phyloP scores from a whole-genome alignment of 768 basidiomycete species.

The Phlebiopsis flavidoalba region DNA sequence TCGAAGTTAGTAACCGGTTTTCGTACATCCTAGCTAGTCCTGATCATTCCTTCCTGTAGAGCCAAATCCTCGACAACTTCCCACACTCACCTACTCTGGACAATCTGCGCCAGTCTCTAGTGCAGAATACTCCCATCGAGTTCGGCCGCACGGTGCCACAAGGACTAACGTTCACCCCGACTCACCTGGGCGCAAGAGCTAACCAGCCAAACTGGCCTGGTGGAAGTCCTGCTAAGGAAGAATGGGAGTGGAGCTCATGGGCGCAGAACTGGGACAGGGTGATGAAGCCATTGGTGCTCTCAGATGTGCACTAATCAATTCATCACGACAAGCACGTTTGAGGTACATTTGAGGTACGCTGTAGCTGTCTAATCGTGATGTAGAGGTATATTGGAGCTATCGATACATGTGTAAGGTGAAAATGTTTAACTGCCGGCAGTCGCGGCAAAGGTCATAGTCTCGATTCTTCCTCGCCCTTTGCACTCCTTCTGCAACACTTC shows the following conservation, averaged over 20 bases:
- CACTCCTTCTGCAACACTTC: constrained; percentile 89
- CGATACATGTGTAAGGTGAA: neutral
- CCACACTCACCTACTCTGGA: constrained; percentile 49
- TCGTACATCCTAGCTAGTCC: neutral
- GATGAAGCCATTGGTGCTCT: constrained; percentile 53
- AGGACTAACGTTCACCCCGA: neutral
- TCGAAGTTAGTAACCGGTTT: constrained; percentile 47
- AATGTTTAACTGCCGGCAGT: constrained; percentile 33
- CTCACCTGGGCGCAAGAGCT: neutral
- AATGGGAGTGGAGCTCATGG: constrained; percentile 73
- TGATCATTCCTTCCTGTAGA: constrained; percentile 31
- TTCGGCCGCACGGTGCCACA: neutral
- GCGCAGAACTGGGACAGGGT: constrained; percentile 77
- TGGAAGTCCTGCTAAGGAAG: constrained; percentile 14
- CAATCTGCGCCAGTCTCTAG: constrained; percentile 48
- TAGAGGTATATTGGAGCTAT: neutral
- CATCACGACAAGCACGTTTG: neutral
- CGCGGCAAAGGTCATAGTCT: constrained; percentile 73
- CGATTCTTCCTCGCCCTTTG: constrained; percentile 82
- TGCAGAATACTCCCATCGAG: constrained; percentile 9
- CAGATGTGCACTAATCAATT: constrained; percentile 18
- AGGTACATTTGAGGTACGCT: neutral
- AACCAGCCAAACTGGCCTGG: neutral
- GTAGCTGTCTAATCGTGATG: neutral
- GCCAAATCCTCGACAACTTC: constrained; percentile 54